Base-by-base conservation (phyloP, 169 alveolate species). In the Toxoplasma gondii region DNA sequence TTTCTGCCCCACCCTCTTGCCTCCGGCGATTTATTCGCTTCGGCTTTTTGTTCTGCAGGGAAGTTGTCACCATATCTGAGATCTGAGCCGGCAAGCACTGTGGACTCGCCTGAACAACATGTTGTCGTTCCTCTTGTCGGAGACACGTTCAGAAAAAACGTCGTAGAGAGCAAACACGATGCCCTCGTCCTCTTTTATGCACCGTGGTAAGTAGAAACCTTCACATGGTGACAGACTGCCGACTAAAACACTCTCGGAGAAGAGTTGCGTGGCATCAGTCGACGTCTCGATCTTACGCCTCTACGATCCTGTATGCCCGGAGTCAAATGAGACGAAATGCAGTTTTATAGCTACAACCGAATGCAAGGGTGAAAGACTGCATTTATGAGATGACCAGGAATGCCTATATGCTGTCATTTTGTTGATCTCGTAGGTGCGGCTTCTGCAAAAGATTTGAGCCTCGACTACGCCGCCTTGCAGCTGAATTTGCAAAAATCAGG, bases 381-480 rank as follows among this genome's bases (percentile, higher is more conserved):
- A 17, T 0, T 49, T 49, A 0, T 39, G 41, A 39, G 58, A 49
- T 0, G 58, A 49, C 58, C 58, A 9, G 58, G 4, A 17, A 49
- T 49, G 58, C 58, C 58, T 0, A 9, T 49, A 17, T 49, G 58
- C 22, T 64, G 78, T 64, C 36, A 12, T 41, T 7, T 38, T 43
- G 43, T n/a, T 82, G 17, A 29, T 31, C 90, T 43, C 17, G 90
- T 5, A 82, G 90, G 90, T 82, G 90, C 69, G 90, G 90, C 41
- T 82, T 82, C 67, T 82, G 90, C 90, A 82, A 82, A 45, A 38
- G 54, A 43, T 45, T 82, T 24, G 90, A 82, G 67, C 90, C 90
- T 49, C 54, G 27, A 24, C 36, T 39, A 16, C 54, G 67, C 31
- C 38, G 39, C n/a, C 90, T 82, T 29, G 90, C 90, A 17, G 67